Evolutionary conservation across 768 basidiomycete genomes (phyloP).

Genomic region (Hygrophorus russula): DNA sequence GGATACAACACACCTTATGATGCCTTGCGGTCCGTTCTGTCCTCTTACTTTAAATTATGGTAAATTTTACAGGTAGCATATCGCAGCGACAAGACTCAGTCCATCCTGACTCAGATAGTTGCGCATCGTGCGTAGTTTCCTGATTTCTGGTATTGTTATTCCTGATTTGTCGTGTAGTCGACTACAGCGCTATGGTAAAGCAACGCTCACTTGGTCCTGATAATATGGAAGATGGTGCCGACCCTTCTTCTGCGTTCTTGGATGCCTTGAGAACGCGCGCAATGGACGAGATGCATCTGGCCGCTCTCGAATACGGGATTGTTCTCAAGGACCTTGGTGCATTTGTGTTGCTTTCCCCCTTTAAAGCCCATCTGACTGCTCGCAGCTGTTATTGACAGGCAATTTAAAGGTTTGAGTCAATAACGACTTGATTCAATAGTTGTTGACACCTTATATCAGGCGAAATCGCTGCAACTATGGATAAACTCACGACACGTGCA

Average conservation of each 20-base stretch:
- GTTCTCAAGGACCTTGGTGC: conserved; percentile 67
- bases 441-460: conserved; percentile 25
- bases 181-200: conserved; percentile 36
- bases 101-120: conserved; percentile 78
- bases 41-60: background rate
- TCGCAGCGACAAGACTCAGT: conserved; percentile 66
- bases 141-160: conserved; percentile 26
- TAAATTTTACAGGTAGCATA: conserved; percentile 2
- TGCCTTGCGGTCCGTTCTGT: conserved; percentile 29
- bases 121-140: conserved; percentile 58
- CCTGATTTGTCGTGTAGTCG: conserved; percentile 1
- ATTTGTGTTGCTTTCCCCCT: conserved; percentile 8
- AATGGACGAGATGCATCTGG: conserved; percentile 79
- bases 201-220: conserved; percentile 73
- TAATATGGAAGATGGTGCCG: conserved; percentile 57
- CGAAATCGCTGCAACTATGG: conserved; percentile 78
- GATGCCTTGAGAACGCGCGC: conserved; percentile 74
- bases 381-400: conserved; percentile 72
- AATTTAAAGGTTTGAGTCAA: conserved; percentile 54
- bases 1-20: conserved; percentile 81
- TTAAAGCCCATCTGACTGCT: background rate
- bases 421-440: background rate
- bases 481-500: conserved; percentile 70
- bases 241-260: conserved; percentile 66
- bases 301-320: conserved; percentile 78